Evolutionary conservation across 2,329 filamentous ascomycete species (phyloP), one percentile per base, ranked within the genome.

Genomic region (Nakataea oryzae): DNA sequence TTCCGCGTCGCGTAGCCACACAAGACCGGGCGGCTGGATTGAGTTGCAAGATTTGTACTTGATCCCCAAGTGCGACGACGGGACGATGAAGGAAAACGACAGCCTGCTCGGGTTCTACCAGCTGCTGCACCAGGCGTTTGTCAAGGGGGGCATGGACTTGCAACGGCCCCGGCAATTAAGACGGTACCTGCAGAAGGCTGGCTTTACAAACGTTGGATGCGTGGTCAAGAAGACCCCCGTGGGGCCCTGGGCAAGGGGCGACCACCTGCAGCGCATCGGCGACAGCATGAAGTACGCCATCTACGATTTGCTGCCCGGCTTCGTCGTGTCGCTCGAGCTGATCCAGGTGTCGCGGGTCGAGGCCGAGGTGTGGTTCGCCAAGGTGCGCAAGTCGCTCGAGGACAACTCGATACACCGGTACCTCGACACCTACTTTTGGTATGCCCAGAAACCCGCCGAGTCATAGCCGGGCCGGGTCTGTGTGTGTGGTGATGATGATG

Each of bases 11-110:
- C 11, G 17, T 55, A 78, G 75, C 12, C 71, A 80, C 62, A 66
- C 80, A 13, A 73, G 70, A 55, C 72, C 74, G 0, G 79, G 79
- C n/a, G 79, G 78, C 47, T 83, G 78, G 78, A 71, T 82, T 55
- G 79, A 81, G 66, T 75, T 78, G 54, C 77, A 80, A 27, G 80
- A 82, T 60, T 71, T 79, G 32, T 73, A 76, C 57, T 72, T 72
- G 14, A 70, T 69, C 28, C 71, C 78, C 14, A 68, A 71, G 30
- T 80, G 74, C 64, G 78, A 81, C 64, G 76, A 80, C 61, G 73
- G 69, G 55, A 76, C 76, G 12, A 78, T 81, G 74, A 67, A 69
- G 1, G 67, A 71, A 3, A 72, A 78, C 61, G 74, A 79, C 57
- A 70, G 74, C 3, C 66, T 79, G 29, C 67, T 67, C 28, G 65